phyloP scores from a whole-genome alignment of 129 eudicot species.

The Flaveria sonorensis region DNA sequence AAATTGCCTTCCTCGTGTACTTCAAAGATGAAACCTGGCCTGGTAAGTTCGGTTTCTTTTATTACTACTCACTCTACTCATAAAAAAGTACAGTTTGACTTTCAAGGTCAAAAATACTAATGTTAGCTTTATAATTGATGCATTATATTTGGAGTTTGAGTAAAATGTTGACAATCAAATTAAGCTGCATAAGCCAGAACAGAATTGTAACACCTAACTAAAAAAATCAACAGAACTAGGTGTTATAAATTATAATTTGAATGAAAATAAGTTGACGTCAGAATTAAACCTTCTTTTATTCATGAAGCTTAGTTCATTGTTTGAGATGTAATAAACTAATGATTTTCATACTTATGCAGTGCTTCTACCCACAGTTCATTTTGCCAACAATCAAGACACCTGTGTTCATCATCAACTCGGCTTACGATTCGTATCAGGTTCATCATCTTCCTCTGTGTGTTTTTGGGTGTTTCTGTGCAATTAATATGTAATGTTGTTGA shows the following conservation, averaged over 20 bases:
- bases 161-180: slow-evolving; percentile 6
- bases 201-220: not conserved
- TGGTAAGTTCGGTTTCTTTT: slow-evolving; percentile 34
- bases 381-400: slow-evolving; percentile 45
- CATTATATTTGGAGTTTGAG: not conserved
- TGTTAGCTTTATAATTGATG: slow-evolving; percentile 5
- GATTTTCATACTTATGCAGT: slow-evolving; percentile 27
- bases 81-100: slow-evolving; percentile 22
- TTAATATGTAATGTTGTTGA: not conserved
- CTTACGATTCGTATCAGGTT: slow-evolving; percentile 53
- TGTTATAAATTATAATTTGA: not conserved
- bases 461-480: slow-evolving; percentile 11
- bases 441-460: slow-evolving; percentile 21
- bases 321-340: not conserved
- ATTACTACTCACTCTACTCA: not conserved
- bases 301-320: not conserved
- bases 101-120: slow-evolving; percentile 30
- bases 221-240: not conserved
- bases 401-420: slow-evolving; percentile 48
- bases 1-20: slow-evolving; percentile 50
- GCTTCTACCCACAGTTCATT: slow-evolving; percentile 45
- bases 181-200: slow-evolving; percentile 6
- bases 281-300: slow-evolving; percentile 21
- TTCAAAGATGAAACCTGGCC: slow-evolving; percentile 48
- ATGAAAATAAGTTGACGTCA: slow-evolving; percentile 23